Conservation (phyloP, 1,139 yeast species). For the Scheffersomyces lignicola region DNA sequence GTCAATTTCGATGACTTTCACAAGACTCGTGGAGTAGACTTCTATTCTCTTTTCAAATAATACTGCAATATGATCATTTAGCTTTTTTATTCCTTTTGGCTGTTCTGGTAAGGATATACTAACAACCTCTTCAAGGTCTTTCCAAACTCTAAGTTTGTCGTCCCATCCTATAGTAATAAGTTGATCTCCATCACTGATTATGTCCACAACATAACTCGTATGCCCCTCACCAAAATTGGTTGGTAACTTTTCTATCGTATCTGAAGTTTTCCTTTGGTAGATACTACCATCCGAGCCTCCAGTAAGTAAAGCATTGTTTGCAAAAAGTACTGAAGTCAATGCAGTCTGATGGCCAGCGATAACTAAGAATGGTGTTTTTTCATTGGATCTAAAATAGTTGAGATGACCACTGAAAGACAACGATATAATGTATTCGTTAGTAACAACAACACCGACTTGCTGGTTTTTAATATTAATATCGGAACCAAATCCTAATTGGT, state of each 20-base stretch:
- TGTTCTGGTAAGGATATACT: conserved; percentile 50
- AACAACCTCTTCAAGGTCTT: conserved; percentile 24
- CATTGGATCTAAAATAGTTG: conserved; percentile 50
- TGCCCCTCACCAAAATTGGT: conserved; percentile 41
- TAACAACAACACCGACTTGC: conserved; percentile 76
- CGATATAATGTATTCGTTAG: conserved; percentile 61
- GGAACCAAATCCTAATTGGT: conserved; percentile 42
- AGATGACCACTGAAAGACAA: conserved; percentile 73
- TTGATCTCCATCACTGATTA: conserved; percentile 23
- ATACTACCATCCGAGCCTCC: conserved; percentile 88
- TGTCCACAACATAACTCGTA: conserved; percentile 57
- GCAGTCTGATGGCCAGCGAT: conserved; percentile 82
- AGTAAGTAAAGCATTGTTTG: conserved; percentile 40
- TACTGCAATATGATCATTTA: conserved; percentile 34
- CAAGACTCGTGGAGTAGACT: conserved; percentile 28
- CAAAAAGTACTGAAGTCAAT: conserved; percentile 50
- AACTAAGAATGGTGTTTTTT: conserved; percentile 40
- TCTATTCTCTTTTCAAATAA: conserved; percentile 50
- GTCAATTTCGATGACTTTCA: conserved; percentile 20
- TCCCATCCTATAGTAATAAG: conserved; percentile 83
- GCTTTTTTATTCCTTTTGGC: conserved; percentile 56
- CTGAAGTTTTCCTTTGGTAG: conserved; percentile 52
- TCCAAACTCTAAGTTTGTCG: conserved; percentile 61
- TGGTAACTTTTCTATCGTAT: conserved; percentile 29
- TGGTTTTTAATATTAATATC: conserved; percentile 53